Base-by-base conservation (phyloP, 2,329 filamentous ascomycete species). In the Epichloe aotearoae region DNA sequence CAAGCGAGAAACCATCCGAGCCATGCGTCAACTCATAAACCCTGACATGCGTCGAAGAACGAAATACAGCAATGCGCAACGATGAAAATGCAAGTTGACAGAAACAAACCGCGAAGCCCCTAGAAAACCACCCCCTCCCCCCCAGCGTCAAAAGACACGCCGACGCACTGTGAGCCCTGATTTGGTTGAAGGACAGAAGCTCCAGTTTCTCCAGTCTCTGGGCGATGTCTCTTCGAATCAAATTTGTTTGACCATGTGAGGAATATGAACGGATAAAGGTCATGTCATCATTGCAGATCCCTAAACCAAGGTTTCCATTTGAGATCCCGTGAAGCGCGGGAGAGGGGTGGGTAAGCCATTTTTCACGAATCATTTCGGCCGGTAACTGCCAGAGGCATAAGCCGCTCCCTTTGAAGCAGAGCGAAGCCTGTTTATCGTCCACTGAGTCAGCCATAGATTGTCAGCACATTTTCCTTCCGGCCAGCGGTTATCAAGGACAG, bases 391-490 rank as follows among this genome's bases (percentile, higher is more conserved):
- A 59, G 66, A 66, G 66, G 65, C 65, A 60, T 67, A 61, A 64
- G 63, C 73, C 73, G 72, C 76, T 75, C 80, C 81, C 73, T 84
- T 86, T 64, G 83, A 84, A 77, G 83, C 81, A 76, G 84, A 88
- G 77, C 84, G 84, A 77, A 88, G 83, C 83, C 84, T 88, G 80
- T 82, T 83, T 67, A 84, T 78, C 82, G 83, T 78, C 83, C 79
- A 85, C 84, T 87, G 83, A 82, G 84, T 87, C 83, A 88, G 83
- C 84, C 57, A 80, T 80, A 62, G 75, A 78, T 78, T 80, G 79
- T 83, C 80, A 83, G 80, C 78, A 79, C 70, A 74, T 56, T 73
- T 76, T 74, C 76, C 79, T 77, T 86, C 80, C 75, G 82, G 79
- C 79, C 77, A 87, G 83, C 82, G 79, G 82, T 80, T 80, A 55